Evolutionary conservation across 2,329 filamentous ascomycete species (phyloP), one percentile per base, ranked within the genome.

Genomic region (Botryotinia convoluta): DNA sequence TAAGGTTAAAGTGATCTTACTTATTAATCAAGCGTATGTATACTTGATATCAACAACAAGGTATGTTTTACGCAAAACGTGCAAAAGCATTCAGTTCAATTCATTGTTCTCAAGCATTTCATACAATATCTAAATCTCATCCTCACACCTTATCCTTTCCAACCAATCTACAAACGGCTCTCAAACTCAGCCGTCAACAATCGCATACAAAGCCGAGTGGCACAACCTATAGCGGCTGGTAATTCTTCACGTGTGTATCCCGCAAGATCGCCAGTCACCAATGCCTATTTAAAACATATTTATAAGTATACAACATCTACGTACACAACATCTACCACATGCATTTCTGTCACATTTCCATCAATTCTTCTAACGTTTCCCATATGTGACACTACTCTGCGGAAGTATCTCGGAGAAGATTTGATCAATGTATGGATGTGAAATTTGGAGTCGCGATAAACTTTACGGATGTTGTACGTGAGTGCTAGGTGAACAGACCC

Each of bases 271-370:
- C 26, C 12, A n/a, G 48, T 54, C 48, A 14, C 26, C 48, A 54
- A n/a, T 54, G 48, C 35, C 60, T 14, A 16, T 62, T 62, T 42
- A 16, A 42, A 42, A 29, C 20, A 8, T 6, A 18, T 42, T 39
- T 39, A 14, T 16, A 14, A 14, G 8, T 26, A 37, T 37, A 37
- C 32, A 35, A 61, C 59, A 51, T 51, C 48, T 51, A 60, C 32
- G 57, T 60, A 60, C 57, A 60, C 57, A 60, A 35, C 32, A 37
- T 60, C 16, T 32, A 22, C 39, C 20, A 48, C 22, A 65, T 65
- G 29, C 29, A 51, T 65, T 65, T 48, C 44, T 51, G 35, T 65
- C 44, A 65, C 63, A 37, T 65, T 65, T n/a, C 44, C 44, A 65
- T 65, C 37, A 65, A 16, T 35, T 48, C 22, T 63, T 22, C 26